A percentile compares a stretch with the other conserved stretches of the same genome.
Evolutionary conservation across 495 filamentous ascomycete genomes (phyloP).

Genomic region (Xylaria telfairii): DNA sequence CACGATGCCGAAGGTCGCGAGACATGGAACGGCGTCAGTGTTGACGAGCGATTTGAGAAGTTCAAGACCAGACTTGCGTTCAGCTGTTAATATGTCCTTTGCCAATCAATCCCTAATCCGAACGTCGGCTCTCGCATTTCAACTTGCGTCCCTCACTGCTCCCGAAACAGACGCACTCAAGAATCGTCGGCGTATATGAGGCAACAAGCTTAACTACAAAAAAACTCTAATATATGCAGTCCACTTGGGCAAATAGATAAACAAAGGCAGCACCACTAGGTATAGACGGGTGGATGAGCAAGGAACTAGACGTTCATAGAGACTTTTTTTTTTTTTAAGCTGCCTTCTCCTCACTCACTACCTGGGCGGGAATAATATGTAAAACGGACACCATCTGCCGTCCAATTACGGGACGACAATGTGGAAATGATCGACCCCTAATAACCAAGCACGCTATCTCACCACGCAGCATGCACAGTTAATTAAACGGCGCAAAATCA

Average conservation of each 20-base stretch:
- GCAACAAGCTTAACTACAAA: no score
- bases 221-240: not conserved
- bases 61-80: slow-evolving; percentile 50
- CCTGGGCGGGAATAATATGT: not conserved
- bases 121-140: not conserved
- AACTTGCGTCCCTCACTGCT: not conserved
- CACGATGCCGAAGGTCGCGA: slow-evolving; percentile 62
- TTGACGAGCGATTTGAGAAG: slow-evolving; percentile 60
- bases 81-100: slow-evolving; percentile 17
- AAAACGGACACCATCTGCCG: not conserved
- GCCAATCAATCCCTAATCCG: not conserved
- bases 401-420: not conserved
- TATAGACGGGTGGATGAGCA: not conserved
- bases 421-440: not conserved
- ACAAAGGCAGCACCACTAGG: not conserved
- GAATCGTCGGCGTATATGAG: no score
- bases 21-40: slow-evolving; percentile 75
- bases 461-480: not conserved
- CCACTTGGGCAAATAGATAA: not conserved
- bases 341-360: not conserved
- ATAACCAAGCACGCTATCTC: not conserved
- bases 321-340: not conserved
- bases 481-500: not conserved
- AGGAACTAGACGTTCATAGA: not conserved
- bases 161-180: not conserved